Evolutionary conservation across 495 filamentous ascomycete species (phyloP), one percentile per base, ranked within the genome.

Genomic region (Podospora appendiculata): DNA sequence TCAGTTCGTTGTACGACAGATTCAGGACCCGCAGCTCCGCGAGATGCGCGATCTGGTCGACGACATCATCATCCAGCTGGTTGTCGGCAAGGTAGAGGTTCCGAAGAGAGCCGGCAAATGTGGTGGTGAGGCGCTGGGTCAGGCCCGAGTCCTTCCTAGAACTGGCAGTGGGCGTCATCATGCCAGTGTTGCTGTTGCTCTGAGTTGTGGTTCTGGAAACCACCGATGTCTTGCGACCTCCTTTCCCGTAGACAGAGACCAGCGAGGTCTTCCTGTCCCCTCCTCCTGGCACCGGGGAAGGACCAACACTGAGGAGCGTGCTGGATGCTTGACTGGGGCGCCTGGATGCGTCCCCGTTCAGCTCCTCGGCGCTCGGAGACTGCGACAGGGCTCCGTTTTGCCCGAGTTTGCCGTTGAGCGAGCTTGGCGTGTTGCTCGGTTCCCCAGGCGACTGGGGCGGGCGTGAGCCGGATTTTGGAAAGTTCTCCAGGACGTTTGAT

Each of bases 81-180:
- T 99, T 99, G 64, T 99, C 93, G 6, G 93, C 94, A 46, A 99
- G 77, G 57, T 86, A 90, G 1, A 99, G 70, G 60, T 93, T 83
- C 50, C 85, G 77, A 39, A 98, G 74, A 12, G 89, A 93, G 6
- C 82, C 82, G 35, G 88, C 85, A 74, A 98, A 95, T 1, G 90
- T 97, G 48, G 83, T 85, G 14, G 82, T 78, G 32, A 91, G 66
- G 56, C 87, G 82, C 47, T 75, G 79, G 8, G 89, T 87, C 47
- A 91, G 79, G 43, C 82, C 82, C 0, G 93, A 97, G 62, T 98
- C 93, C 70, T 98, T 98, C 57, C 93, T 81, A 19, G 62, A 53
- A 19, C 60, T 55, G 35, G 74, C 70, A 6, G 77, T 68, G 1
- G 81, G 79, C 41, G 84, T 84, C 56, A 78, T 63, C 8, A 73